Base-by-base conservation (phyloP, 495 filamentous ascomycete species). In the Aspergillus affinis region DNA sequence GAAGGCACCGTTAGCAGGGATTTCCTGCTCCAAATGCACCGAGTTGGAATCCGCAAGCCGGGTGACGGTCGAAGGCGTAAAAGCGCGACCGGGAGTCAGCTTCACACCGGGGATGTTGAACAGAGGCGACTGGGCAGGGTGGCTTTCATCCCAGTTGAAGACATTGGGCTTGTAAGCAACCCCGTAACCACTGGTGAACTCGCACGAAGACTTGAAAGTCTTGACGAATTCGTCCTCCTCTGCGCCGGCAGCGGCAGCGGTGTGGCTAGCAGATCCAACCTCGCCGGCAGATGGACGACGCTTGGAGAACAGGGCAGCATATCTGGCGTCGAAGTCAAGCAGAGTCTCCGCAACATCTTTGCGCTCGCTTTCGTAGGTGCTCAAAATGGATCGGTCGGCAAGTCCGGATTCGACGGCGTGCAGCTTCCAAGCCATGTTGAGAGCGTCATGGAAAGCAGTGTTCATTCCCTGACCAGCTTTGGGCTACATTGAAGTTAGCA, bases 1-100 rank as follows among this genome's bases (percentile, higher is more conserved):
- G 82, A 92, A 96, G 10, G 91, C 86, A 57, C 92, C 91, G 73
- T 95, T 95, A 54, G 90, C 78, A 0, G 92, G 92, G 53, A 96
- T 80, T 60, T 93, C 90, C 72, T 96, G 91, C 74, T 96, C 92
- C 45, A 96, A 76, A 64, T 94, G 88, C 15, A 93, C 90, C 23
- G 89, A 82, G 76, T 94, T 95, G 66, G 90, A 86, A 68, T 96
- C 92, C 4, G 87, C 85, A 27, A 95, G 87, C 36, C 92, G 83
- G 27, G 90, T 96, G 41, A 95, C 92, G 56, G 86, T 88, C 5
- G 87, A 81, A 20, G 89, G 89, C 20, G 80, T 85, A 70, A 95
- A 81, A 23, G 91, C 83, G 17, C 88, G 85, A 54, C 91, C 91
- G 4, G 87, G 77, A 5, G 80, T 81, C 55, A 92, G 74, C 48